Evolutionary conservation across 306 rosid genomes (phyloP).

Genomic region (Bauhinia variegata): DNA sequence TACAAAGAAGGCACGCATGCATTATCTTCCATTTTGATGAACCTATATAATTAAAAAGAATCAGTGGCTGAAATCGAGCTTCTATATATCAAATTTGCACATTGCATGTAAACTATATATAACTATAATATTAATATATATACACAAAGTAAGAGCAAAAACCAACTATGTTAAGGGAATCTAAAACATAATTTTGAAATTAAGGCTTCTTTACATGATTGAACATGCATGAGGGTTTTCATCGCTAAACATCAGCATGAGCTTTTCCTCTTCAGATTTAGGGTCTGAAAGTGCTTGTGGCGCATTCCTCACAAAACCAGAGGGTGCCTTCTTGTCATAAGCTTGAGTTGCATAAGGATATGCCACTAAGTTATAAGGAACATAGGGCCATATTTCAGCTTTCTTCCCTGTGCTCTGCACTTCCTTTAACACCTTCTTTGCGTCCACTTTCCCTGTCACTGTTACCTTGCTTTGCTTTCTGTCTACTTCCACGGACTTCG

Average conservation of each 20-base stretch:
- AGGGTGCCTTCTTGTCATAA: slow-evolving; percentile 66
- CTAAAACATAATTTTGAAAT: no score
- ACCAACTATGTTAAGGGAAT: no score
- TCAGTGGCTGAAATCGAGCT: no score
- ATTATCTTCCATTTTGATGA: no score
- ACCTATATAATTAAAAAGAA: no score
- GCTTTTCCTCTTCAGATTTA: slow-evolving; percentile 44
- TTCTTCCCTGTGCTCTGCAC: slow-evolving; percentile 60
- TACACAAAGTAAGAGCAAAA: no score
- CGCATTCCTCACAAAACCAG: slow-evolving; percentile 57
- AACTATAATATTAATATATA: no score
- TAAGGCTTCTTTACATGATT: slow-evolving; percentile 55
- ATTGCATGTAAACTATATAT: no score
- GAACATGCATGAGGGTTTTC: slow-evolving; percentile 65
- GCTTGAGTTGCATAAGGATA: slow-evolving; percentile 63
- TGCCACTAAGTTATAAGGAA: slow-evolving; percentile 57
- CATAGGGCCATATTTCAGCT: slow-evolving; percentile 68
- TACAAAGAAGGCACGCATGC: no score
- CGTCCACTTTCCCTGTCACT: slow-evolving; percentile 54
- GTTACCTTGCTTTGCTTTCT: slow-evolving; percentile 57
- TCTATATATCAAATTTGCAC: no score
- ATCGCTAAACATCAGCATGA: slow-evolving; percentile 49
- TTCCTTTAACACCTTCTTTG: slow-evolving; percentile 54
- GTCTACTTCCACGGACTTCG: slow-evolving; percentile 49
- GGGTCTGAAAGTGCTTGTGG: slow-evolving; percentile 42